These are phyloP conservation scores for Chalaropsis thielavioides DNA, from an alignment of 2,329 filamentous ascomycete species.

Conservation along the genomic window DNA sequence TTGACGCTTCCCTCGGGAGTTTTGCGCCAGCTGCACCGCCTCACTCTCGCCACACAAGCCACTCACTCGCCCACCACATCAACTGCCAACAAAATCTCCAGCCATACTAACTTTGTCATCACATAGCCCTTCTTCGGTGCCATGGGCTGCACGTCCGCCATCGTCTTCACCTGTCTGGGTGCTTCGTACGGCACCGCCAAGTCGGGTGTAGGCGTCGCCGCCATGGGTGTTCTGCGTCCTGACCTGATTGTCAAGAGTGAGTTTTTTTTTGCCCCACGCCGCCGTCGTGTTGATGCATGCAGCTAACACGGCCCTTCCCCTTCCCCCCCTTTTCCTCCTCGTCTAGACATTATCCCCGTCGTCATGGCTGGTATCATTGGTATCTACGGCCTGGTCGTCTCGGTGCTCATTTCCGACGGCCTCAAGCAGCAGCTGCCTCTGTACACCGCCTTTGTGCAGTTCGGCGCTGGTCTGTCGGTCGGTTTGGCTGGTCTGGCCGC, in stretches of 20 bases:
- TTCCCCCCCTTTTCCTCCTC: neutral
- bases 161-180: slow-evolving; percentile 92
- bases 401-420: slow-evolving; percentile 71
- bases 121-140: slow-evolving; percentile 81
- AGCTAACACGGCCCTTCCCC: neutral
- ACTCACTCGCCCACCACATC: no score
- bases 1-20: slow-evolving; percentile 2
- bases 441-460: slow-evolving; percentile 73
- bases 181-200: slow-evolving; percentile 98
- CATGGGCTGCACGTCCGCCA: slow-evolving; percentile 94
- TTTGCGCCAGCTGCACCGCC: neutral
- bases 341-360: slow-evolving; percentile 88
- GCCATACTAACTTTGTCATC: slow-evolving; percentile 24
- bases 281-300: neutral
- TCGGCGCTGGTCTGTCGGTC: slow-evolving; percentile 69
- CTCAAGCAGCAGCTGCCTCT: slow-evolving; percentile 58
- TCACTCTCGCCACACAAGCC: neutral
- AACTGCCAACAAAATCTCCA: no score
- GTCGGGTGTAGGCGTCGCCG: slow-evolving; percentile 95
- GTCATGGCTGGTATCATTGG: slow-evolving; percentile 99
- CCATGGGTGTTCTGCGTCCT: slow-evolving; percentile 94
- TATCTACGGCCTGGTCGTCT: slow-evolving; percentile 90
- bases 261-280: slow-evolving; percentile 24
- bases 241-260: slow-evolving; percentile 99
- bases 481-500: slow-evolving; percentile 72